Evolutionary conservation across 805 yeast genomes (phyloP).

Genomic region (Millerozyma acaciae): DNA sequence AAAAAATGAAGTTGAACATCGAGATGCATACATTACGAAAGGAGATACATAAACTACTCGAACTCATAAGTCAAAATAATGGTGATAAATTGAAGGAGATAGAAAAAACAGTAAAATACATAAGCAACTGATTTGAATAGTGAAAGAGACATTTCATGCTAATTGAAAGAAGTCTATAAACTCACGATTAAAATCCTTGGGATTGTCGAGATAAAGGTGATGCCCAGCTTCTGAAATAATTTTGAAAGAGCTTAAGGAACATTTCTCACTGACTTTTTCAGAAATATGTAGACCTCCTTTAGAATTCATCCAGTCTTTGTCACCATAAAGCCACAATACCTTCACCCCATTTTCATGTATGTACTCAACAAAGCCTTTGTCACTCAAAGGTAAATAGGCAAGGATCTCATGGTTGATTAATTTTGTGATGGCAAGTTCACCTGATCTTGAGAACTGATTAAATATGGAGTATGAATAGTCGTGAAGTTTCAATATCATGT

Average conservation of each 20-base stretch:
- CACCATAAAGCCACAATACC: conserved; percentile 38
- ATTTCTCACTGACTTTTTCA: conserved; percentile 18
- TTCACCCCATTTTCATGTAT: conserved; percentile 19
- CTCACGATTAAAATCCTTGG: conserved; percentile 24
- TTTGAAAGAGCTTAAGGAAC: conserved; percentile 7
- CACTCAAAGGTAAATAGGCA: conserved; percentile 37
- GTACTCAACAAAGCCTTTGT: conserved; percentile 33
- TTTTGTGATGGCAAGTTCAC: conserved; percentile 41
- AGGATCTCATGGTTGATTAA: conserved; percentile 38
- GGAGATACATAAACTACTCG: conserved; percentile 1
- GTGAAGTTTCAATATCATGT: conserved; percentile 33
- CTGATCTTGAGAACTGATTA: conserved; percentile 41
- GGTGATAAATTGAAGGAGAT: conserved; percentile 2
- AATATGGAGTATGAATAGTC: conserved; percentile 39
- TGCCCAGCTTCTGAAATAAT: conserved; percentile 37
- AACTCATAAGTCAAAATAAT: background rate
- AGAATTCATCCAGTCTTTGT: conserved; percentile 42
- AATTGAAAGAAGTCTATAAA: conserved; percentile 21
- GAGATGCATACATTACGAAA: background rate
- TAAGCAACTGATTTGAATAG: conserved; percentile 1
- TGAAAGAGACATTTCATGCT: background rate
- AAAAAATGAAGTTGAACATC: conserved; percentile 20
- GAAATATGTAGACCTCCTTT: conserved; percentile 34
- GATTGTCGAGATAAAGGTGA: conserved; percentile 41
- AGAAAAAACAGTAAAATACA: conserved; percentile 3